These are phyloP conservation scores for Acrocalymma vagum DNA, from an alignment of 2,329 filamentous ascomycete genomes.

Conservation along the genomic window DNA sequence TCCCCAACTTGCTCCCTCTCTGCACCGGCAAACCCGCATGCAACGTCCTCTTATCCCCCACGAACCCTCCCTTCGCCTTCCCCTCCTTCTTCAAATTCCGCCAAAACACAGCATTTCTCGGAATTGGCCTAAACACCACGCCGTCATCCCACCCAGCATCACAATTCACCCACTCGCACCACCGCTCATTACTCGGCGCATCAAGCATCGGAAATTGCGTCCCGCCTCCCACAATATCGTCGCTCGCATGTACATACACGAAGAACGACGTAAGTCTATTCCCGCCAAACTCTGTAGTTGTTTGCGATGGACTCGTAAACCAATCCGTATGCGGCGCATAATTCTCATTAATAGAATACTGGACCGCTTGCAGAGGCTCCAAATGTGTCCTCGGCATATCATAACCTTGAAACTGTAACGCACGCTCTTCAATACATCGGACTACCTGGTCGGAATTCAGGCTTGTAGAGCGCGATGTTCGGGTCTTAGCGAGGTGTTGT, in stretches of 20 bases:
- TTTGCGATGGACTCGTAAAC: slow-evolving; percentile 38
- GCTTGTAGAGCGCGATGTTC: slow-evolving; percentile 29
- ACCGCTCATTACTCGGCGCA: slow-evolving; percentile 53
- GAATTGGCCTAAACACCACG: slow-evolving; percentile 63
- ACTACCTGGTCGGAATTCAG: slow-evolving; percentile 52
- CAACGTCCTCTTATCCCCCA: slow-evolving; percentile 55
- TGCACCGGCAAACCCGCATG: slow-evolving; percentile 66
- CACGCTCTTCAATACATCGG: slow-evolving; percentile 65
- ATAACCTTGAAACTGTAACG: slow-evolving; percentile 65
- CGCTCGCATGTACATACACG: slow-evolving; percentile 61
- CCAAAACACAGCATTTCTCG: slow-evolving; percentile 68
- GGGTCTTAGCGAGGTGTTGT: slow-evolving; percentile 27
- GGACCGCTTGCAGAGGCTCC: slow-evolving; percentile 55
- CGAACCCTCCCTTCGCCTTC: slow-evolving; percentile 60
- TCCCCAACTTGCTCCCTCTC: slow-evolving; percentile 60
- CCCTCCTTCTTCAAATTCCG: slow-evolving; percentile 64
- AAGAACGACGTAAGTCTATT: slow-evolving; percentile 64
- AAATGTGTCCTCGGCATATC: slow-evolving; percentile 53
- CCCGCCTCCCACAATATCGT: slow-evolving; percentile 61
- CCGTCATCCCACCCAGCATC: slow-evolving; percentile 50
- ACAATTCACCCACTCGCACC: slow-evolving; percentile 66
- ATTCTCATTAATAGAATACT: slow-evolving; percentile 63
- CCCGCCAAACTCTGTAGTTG: slow-evolving; percentile 28
- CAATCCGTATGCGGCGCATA: slow-evolving; percentile 67
- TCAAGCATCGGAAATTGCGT: slow-evolving; percentile 65